Evolutionary conservation across 202 grass and related monocot genomes (phyloP).

Genomic region (Alloteropsis angusta): DNA sequence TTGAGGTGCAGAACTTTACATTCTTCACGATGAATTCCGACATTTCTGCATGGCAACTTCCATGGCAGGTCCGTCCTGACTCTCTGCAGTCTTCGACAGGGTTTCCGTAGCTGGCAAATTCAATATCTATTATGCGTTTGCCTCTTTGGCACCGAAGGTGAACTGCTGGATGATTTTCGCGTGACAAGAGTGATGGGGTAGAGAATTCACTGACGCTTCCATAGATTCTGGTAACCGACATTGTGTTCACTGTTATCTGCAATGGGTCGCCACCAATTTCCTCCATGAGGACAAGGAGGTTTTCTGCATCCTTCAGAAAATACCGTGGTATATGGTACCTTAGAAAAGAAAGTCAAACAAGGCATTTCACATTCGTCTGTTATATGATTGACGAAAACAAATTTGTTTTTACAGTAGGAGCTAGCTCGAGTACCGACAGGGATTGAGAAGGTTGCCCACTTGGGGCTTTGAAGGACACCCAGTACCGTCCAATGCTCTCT

Average conservation of each 20-base stretch:
- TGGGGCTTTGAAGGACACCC: slow-evolving; percentile 57
- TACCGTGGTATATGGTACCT: slow-evolving; percentile 72
- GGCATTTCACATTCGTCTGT: background rate
- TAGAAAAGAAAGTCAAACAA: slow-evolving; percentile 11
- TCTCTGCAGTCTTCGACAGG: slow-evolving; percentile 16
- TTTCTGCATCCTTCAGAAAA: slow-evolving; percentile 45
- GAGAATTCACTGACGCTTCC: slow-evolving; percentile 18
- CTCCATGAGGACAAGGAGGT: slow-evolving; percentile 60
- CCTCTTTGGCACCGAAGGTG: slow-evolving; percentile 40
- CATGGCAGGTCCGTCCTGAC: slow-evolving; percentile 10
- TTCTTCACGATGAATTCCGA: slow-evolving; percentile 35
- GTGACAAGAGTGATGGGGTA: slow-evolving; percentile 25
- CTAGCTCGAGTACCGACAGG: slow-evolving; percentile 39
- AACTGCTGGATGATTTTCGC: slow-evolving; percentile 23
- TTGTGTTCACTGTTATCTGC: slow-evolving; percentile 54
- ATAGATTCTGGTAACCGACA: slow-evolving; percentile 35
- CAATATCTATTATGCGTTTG: slow-evolving; percentile 28
- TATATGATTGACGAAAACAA: background rate
- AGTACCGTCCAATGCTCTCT: slow-evolving; percentile 70
- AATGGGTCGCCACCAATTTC: slow-evolving; percentile 60
- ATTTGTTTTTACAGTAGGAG: background rate
- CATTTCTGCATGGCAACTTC: slow-evolving; percentile 31
- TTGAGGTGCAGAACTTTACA: slow-evolving; percentile 12
- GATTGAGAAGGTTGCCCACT: slow-evolving; percentile 57
- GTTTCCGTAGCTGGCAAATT: slow-evolving; percentile 54